phyloP scores from a whole-genome alignment of 2,329 filamentous ascomycete genomes.

The Aspergillus aculeatinus region DNA sequence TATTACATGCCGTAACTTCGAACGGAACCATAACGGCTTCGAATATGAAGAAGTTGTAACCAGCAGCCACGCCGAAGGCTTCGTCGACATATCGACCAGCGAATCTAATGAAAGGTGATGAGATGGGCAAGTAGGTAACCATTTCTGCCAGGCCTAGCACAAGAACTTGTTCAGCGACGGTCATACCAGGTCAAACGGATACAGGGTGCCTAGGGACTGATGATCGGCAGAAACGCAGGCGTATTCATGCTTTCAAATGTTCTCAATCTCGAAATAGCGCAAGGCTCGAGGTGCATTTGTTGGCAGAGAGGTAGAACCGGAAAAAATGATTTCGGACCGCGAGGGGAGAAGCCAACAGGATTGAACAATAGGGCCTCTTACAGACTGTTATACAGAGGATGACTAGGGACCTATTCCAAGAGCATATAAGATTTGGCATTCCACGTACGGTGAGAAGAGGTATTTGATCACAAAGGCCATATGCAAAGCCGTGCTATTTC shows the following conservation, averaged over 20 bases:
- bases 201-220: background rate
- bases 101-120: constrained; percentile 48
- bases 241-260: too few species aligned
- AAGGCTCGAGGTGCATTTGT: background rate
- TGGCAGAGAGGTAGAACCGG: constrained; percentile 9
- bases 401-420: constrained; percentile 42
- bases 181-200: constrained; percentile 7
- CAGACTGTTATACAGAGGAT: constrained; percentile 48
- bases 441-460: constrained; percentile 5
- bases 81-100: constrained; percentile 51
- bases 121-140: constrained; percentile 51
- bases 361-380: constrained; percentile 28
- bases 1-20: constrained; percentile 52
- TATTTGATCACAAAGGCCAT: constrained; percentile 10
- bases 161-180: constrained; percentile 22
- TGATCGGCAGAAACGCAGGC: background rate
- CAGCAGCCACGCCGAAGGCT: constrained; percentile 48
- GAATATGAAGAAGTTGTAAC: constrained; percentile 55
- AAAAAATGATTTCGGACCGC: background rate
- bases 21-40: constrained; percentile 53
- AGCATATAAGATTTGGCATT: constrained; percentile 32
- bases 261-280: too few species aligned
- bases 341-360: background rate
- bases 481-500: background rate
- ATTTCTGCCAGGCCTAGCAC: constrained; percentile 49